Percentiles rank a stretch among this genome's conserved stretches.
Conservation (phyloP, 2,329 filamentous ascomycete species). For the Phialophora tarda region DNA sequence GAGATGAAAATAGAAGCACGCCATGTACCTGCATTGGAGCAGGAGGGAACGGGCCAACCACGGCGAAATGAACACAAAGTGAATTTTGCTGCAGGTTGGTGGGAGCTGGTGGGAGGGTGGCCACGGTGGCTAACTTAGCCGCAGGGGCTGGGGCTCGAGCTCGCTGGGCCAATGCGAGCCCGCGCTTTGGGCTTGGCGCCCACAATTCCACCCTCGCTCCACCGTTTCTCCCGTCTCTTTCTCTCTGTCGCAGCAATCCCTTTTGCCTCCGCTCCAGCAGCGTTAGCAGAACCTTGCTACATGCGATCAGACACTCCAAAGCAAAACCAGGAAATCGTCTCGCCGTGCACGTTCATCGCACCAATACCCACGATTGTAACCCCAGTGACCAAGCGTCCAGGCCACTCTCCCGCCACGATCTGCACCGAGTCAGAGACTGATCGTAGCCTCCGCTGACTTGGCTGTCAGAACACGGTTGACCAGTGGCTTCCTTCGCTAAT, state of each 20-base stretch:
- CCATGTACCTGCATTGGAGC: conserved; percentile 15
- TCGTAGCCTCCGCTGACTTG: not conserved
- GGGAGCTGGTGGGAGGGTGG: not conserved
- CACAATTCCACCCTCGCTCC: not conserved
- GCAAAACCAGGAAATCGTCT: not conserved
- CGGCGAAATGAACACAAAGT: not conserved
- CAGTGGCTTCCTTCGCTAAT: not conserved
- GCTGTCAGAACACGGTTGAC: not conserved
- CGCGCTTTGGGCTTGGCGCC: not conserved
- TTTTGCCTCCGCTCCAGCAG: not conserved
- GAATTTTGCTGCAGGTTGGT: not conserved
- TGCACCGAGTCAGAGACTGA: not conserved
- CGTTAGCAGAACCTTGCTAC: not conserved
- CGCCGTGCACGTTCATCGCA: too few species aligned
- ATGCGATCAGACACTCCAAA: not conserved
- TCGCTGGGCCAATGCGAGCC: not conserved
- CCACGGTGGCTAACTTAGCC: not conserved
- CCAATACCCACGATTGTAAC: too few species aligned
- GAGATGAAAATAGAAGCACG: conserved; percentile 14
- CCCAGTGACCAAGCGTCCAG: too few species aligned
- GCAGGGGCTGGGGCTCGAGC: not conserved
- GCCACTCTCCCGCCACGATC: not conserved
- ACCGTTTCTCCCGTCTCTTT: not conserved
- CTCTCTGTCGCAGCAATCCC: not conserved
- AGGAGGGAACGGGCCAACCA: not conserved